phyloP scores from a whole-genome alignment of 108 stramenopile species.

The Asterionellopsis glacialis region DNA sequence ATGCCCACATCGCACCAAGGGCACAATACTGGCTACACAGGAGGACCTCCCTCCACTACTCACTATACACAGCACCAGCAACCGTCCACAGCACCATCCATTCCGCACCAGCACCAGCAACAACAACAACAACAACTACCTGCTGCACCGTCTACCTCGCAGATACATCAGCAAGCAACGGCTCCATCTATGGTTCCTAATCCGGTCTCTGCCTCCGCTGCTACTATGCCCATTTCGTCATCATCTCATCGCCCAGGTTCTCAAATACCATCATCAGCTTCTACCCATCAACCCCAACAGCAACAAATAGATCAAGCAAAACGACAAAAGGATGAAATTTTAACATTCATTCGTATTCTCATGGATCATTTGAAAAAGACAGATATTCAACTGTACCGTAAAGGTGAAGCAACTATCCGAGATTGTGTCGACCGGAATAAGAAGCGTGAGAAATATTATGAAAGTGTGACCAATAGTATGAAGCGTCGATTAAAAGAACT shows the following conservation, averaged over 20 bases:
- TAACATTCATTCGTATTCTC: constrained; percentile 77
- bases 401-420: constrained; percentile 62
- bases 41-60: no score
- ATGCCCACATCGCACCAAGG: no score
- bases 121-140: constrained; percentile 14
- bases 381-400: constrained; percentile 47
- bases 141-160: constrained; percentile 6
- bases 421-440: constrained; percentile 81
- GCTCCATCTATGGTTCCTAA: not conserved
- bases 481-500: constrained; percentile 40
- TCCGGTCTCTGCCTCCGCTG: no score
- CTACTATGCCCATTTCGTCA: constrained; percentile 15
- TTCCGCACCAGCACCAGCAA: constrained; percentile 9
- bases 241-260: constrained; percentile 4
- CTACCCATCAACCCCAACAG: not conserved
- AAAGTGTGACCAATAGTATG: constrained; percentile 57
- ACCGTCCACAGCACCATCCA: no score
- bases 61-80: no score
- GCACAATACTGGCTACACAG: no score
- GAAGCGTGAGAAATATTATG: constrained; percentile 45
- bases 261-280: constrained; percentile 18
- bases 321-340: constrained; percentile 69
- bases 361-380: constrained; percentile 77
- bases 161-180: not conserved
- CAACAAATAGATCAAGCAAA: constrained; percentile 24